phyloP scores from a whole-genome alignment of 768 basidiomycete genomes.

The Tricholoma hemisulphureum region DNA sequence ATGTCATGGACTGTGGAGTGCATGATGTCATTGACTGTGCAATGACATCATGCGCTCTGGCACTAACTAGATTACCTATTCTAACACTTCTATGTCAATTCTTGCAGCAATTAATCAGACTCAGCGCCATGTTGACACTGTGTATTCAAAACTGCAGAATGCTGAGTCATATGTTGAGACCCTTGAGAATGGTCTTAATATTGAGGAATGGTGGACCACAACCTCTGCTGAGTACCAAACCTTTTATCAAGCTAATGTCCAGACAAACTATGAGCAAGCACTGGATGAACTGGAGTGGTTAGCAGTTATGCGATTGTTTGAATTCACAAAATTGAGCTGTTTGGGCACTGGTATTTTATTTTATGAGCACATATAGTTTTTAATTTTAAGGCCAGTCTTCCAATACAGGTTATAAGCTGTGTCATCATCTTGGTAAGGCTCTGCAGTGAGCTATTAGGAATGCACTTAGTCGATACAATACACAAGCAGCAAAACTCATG shows the following conservation, averaged over 20 bases:
- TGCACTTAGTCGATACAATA: conserved; percentile 1
- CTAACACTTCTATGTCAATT: neutral
- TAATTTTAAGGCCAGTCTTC: neutral
- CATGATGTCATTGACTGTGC: too few relatives aligned
- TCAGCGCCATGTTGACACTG: neutral
- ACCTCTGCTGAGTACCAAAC: conserved; percentile 1
- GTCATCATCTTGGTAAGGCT: conserved; percentile 19
- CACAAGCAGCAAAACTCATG: neutral
- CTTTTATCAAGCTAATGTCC: neutral
- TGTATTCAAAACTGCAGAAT: neutral
- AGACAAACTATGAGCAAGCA: neutral
- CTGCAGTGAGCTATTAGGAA: conserved; percentile 11
- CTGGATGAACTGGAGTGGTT: neutral
- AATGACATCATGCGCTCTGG: too few relatives aligned
- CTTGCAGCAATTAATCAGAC: neutral
- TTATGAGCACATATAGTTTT: neutral
- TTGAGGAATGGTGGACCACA: conserved; percentile 1
- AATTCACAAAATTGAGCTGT: neutral
- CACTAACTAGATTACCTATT: too few relatives aligned
- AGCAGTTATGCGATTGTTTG: neutral
- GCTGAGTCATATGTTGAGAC: neutral
- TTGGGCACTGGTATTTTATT: neutral
- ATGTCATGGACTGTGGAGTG: too few relatives aligned
- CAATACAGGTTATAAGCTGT: conserved; percentile 4
- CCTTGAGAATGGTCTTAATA: conserved; percentile 1